Conservation (phyloP, 202 grass and related monocot species). For the Sporobolus alterniflorus region DNA sequence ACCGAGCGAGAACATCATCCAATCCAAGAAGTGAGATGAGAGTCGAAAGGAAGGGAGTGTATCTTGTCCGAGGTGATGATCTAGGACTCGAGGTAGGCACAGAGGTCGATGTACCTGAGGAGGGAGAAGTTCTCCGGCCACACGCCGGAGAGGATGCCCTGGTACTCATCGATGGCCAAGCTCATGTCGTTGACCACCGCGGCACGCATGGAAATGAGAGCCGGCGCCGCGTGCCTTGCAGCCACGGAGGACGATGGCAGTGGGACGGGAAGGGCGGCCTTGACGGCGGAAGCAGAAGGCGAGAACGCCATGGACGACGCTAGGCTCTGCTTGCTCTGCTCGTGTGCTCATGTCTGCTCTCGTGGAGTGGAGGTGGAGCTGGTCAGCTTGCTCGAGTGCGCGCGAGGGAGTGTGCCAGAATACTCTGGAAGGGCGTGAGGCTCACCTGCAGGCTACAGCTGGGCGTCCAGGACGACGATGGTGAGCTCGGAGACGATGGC, state of each 20-base stretch:
- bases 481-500: no score
- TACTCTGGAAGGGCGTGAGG: background rate
- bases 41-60: no score
- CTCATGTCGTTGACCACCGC: conserved; percentile 42
- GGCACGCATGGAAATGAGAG: background rate
- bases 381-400: background rate
- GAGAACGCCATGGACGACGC: conserved; percentile 4
- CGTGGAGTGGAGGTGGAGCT: background rate
- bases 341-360: background rate
- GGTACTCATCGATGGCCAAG: conserved; percentile 64
- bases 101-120: conserved; percentile 67
- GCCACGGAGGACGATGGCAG: background rate
- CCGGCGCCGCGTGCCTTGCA: background rate
- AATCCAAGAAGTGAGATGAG: no score
- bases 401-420: background rate
- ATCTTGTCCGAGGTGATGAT: conserved; percentile 59
- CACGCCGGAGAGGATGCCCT: conserved; percentile 81
- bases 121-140: conserved; percentile 81
- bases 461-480: no score
- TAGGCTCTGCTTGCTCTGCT: background rate
- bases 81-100: conserved; percentile 73
- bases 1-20: background rate
- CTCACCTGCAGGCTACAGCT: conserved; percentile 26
- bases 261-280: background rate
- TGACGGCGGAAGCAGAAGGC: background rate